Conservation (phyloP, 306 rosid genomes). For the Arachis hypogaea region DNA sequence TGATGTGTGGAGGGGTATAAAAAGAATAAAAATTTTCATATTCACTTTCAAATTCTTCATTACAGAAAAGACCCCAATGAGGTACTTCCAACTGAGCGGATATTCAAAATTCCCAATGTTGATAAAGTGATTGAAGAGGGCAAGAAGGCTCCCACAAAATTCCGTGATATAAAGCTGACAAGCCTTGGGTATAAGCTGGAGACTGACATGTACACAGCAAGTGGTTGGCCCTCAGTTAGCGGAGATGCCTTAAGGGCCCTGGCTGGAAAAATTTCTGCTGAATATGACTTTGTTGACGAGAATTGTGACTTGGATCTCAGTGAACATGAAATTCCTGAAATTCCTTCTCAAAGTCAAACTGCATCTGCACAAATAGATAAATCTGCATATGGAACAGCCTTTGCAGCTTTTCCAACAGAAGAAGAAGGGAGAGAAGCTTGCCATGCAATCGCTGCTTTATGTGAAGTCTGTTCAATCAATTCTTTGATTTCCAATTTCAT, state of each 20-base stretch:
- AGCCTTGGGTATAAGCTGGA: constrained; percentile 51
- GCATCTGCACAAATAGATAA: constrained; percentile 39
- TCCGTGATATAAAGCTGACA: constrained; percentile 57
- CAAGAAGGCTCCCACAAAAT: constrained; percentile 70
- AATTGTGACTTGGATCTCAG: constrained; percentile 34
- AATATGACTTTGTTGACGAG: constrained; percentile 61
- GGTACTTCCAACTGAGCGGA: constrained; percentile 66
- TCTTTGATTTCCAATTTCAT: constrained; percentile 92
- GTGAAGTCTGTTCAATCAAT: constrained; percentile 93
- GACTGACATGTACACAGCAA: constrained; percentile 76
- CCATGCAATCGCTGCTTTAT: constrained; percentile 94
- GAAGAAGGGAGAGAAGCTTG: constrained; percentile 92
- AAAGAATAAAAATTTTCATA: constrained; percentile 29
- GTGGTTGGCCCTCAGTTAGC: constrained; percentile 96
- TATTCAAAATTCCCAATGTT: constrained; percentile 73
- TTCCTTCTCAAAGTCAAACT: constrained; percentile 47
- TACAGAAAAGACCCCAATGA: constrained; percentile 66
- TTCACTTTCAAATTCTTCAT: constrained; percentile 34
- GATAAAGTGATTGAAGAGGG: constrained; percentile 79
- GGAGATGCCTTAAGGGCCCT: constrained; percentile 77
- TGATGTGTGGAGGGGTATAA: constrained; percentile 1
- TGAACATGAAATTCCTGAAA: constrained; percentile 45
- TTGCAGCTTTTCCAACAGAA: constrained; percentile 56
- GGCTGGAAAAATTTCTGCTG: constrained; percentile 90
- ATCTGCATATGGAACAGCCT: constrained; percentile 78